These are phyloP conservation scores for Catharanthus roseus DNA, from an alignment of 257 asterid genomes.

Conservation along the genomic window DNA sequence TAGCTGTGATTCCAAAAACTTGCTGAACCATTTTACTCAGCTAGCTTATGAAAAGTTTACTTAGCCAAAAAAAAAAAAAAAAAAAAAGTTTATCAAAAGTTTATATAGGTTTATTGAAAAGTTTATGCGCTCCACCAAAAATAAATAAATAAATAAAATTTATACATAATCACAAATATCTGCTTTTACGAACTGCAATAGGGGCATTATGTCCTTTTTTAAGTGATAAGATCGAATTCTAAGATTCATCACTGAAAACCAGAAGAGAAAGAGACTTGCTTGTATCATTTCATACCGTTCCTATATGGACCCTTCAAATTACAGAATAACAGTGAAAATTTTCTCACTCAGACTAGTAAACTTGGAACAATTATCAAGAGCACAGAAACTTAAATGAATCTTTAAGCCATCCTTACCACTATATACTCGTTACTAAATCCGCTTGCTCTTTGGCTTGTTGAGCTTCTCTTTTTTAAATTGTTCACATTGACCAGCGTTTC, in stretches of 20 bases:
- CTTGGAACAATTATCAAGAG: not conserved
- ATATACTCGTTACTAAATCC: constrained; percentile 90
- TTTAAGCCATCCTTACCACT: constrained; percentile 51
- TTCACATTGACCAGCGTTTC: constrained; percentile 91
- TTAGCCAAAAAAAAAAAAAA: too few relatives aligned
- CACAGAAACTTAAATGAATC: not conserved
- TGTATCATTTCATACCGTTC: not conserved
- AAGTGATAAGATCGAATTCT: not conserved
- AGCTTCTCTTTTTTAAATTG: constrained; percentile 68
- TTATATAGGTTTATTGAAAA: too few relatives aligned
- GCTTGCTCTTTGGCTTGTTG: constrained; percentile 43
- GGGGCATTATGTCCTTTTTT: too few relatives aligned
- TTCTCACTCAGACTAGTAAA: not conserved
- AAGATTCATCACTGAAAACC: not conserved
- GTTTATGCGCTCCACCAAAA: too few relatives aligned
- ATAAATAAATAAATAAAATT: too few relatives aligned
- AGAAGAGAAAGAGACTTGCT: not conserved
- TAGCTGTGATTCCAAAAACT: not conserved
- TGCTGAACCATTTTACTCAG: not conserved
- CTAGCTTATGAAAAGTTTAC: not conserved
- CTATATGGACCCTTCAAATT: not conserved
- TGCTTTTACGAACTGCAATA: too few relatives aligned
- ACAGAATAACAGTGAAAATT: not conserved
- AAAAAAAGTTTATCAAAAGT: too few relatives aligned
- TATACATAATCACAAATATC: too few relatives aligned